Base-by-base conservation (phyloP, 2,329 filamentous ascomycete genomes). In the Ophiostoma australiae region DNA sequence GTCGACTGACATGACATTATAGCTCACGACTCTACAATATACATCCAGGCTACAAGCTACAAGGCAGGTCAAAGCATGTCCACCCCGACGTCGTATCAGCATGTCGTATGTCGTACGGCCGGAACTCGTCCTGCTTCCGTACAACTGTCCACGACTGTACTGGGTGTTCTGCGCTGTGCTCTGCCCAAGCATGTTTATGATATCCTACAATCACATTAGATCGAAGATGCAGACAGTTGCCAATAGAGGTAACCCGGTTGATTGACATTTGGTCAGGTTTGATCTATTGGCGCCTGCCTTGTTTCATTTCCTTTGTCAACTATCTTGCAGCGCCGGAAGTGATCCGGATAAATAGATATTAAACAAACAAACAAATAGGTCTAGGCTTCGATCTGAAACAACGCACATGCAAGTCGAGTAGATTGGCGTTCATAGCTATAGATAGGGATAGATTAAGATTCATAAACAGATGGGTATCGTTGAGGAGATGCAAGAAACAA, bases 391-490 rank as follows among this genome's bases (percentile, higher is more conserved):
- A 44, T 44, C 15, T 44, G 41, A 44, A n/a, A 48, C 44, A 20
- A 17, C 3, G 13, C 37, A 39, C 13, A 20, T 48, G 20, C 7
- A 44, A 39, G 41, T n/a, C 20, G 44, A 48, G 44, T 48, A 7
- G 44, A 20, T 48, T 48, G 17, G 17, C 44, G n/a, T 8, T 39
- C 10, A 1, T 13, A 39, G 37, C 37, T 10, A 39, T 1, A 11
- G 1, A 39, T 11, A 10, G 37, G 13, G 69, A n/a, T 37, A 37
- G 0, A 70, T 52, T n/a, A 55, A 33, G 31, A n/a, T n/a, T 15
- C 4, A 17, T 55, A 15, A 31, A 39, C 65, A 58, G 41, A 35
- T 48, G 70, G 67, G 67, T 69, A 71, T 69, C 67, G 70, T 58
- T 71, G 67, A 69, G 70, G 66, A 71, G 33, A 68, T 44, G 39